A percentile compares a stretch with the other conserved stretches of the same genome.
phyloP scores from a whole-genome alignment of 768 basidiomycete species.

The Macrocybe gigantea region DNA sequence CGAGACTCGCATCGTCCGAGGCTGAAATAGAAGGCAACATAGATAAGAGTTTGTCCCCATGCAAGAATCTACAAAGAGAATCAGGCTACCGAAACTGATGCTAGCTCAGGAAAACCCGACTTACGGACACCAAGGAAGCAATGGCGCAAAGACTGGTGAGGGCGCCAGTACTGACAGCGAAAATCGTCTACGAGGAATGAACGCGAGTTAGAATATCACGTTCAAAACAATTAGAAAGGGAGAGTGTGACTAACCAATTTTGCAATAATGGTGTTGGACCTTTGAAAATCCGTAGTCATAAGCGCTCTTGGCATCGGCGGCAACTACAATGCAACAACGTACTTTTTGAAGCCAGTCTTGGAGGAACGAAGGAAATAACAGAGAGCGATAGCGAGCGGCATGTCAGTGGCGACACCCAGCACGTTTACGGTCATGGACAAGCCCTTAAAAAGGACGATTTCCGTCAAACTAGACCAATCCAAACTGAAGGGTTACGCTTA shows the following conservation, averaged over 20 bases:
- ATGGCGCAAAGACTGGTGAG: neutral
- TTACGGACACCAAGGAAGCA: neutral
- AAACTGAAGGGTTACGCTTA: neutral
- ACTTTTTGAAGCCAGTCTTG: constrained; percentile 8
- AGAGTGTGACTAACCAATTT: neutral
- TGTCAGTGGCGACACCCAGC: constrained; percentile 3
- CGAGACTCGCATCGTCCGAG: constrained; percentile 6
- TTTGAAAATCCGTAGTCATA: neutral
- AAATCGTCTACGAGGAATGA: constrained; percentile 4
- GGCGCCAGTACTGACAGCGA: constrained; percentile 7
- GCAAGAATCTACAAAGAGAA: constrained; percentile 14
- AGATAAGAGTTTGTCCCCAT: constrained; percentile 19
- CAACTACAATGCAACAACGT: neutral
- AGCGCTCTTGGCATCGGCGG: neutral
- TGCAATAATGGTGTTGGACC: neutral
- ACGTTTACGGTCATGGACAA: neutral
- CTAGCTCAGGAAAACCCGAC: neutral
- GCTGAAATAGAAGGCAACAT: constrained; percentile 14
- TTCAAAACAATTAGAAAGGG: neutral
- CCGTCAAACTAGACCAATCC: neutral
- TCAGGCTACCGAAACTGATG: neutral
- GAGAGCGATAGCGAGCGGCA: constrained; percentile 4
- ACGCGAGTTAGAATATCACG: neutral
- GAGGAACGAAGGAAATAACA: constrained; percentile 6
- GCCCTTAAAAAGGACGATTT: neutral